Conservation (phyloP, 208 protist species). For the Crithidia fasciculata region DNA sequence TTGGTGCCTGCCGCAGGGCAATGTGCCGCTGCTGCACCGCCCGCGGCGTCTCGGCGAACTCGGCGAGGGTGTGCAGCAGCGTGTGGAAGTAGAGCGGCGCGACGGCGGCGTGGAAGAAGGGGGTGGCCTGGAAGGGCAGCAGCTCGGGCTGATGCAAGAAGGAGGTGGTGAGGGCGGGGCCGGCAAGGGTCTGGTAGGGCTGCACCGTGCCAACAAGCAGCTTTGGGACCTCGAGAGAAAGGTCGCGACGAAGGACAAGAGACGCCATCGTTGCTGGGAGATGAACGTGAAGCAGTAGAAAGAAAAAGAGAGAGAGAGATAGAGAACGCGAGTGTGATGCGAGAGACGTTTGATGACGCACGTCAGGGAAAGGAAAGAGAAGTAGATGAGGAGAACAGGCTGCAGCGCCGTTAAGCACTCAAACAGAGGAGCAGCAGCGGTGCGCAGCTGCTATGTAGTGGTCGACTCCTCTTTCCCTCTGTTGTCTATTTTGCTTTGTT, state of each 20-base stretch:
- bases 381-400: no score
- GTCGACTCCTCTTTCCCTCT: neutral
- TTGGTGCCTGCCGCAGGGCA: constrained; percentile 52
- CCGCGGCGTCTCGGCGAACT: constrained; percentile 79
- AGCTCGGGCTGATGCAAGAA: constrained; percentile 66
- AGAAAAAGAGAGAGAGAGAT: constrained; percentile 8
- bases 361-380: no score
- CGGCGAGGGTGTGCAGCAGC: constrained; percentile 76
- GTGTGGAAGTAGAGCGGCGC: constrained; percentile 77
- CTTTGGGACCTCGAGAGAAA: constrained; percentile 59
- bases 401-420: no score
- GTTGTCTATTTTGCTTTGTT: neutral
- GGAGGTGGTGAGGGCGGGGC: constrained; percentile 72
- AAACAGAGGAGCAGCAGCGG: no score
- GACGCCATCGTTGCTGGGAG: constrained; percentile 10
- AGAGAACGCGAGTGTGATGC: neutral
- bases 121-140: constrained; percentile 64
- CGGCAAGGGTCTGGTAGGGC: constrained; percentile 85
- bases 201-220: constrained; percentile 72
- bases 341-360: no score
- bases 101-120: constrained; percentile 57
- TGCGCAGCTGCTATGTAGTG: no score
- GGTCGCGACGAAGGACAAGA: constrained; percentile 27
- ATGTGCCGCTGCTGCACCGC: constrained; percentile 50
- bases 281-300: neutral